Base-by-base conservation (phyloP, 75 land plant genomes). In the Cupressus sempervirens region DNA sequence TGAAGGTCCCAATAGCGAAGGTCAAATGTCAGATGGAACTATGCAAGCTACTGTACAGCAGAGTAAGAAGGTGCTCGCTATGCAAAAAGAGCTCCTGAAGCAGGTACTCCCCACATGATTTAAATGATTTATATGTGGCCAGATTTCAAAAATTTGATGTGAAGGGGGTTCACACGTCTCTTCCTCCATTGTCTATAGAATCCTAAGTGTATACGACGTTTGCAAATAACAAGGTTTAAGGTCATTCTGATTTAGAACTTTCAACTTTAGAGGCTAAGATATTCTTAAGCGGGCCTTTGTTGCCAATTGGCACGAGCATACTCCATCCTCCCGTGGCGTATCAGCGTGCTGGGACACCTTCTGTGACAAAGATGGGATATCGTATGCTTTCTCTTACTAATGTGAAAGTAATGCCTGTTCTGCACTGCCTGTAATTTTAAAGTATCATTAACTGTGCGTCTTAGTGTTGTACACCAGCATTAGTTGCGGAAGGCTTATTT, bases 51-150 rank as follows among this genome's bases (percentile, higher is more conserved):
- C 95, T 3, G 89, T 96, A 72, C 93, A 96, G 80, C 91, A 96
- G 87, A 92, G 98, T 86, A 93, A 96, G 89, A 90, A 94, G 80
- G 88, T 96, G 83, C 88, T 94, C 83, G 92, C 93, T 53, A 82
- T 90, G 91, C 98, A 96, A 82, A 91, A 89, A 54, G 92, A 91
- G 84, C 83, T 96, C 26, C 94, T 96, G 52, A 58, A 93, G 13
- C 96, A 96, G 96, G 98, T 94, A 53, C 52, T 20, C 20, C 18
- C 16, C 3, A 29, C 13, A 50, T 12, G 52, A 50, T 2, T 50
- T 50, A 0, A 50, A 50, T 50, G 52, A 50, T 50, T 50, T 50
- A 50, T 50, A 56, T 56, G 62, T 5, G 18, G 62, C 2, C 18
- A 56, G 62, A 20, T 56, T 56, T 56, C 18, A 56, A 56, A n/a